phyloP scores from a whole-genome alignment of 2,329 filamentous ascomycete genomes.

The Septoria linicola region DNA sequence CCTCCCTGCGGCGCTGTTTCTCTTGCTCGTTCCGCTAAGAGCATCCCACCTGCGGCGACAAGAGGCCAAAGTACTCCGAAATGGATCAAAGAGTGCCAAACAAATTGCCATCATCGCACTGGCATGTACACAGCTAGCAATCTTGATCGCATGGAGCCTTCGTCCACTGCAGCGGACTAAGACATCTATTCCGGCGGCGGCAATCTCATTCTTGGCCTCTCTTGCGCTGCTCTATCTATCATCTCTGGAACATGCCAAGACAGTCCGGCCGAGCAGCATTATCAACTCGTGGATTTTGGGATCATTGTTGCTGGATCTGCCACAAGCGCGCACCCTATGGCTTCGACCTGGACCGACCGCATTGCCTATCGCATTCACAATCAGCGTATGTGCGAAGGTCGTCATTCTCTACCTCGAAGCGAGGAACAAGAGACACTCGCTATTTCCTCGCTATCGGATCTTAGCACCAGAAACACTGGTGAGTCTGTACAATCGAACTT shows the following conservation, averaged over 20 bases:
- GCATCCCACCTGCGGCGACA: slow-evolving; percentile 21
- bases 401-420: slow-evolving; percentile 27
- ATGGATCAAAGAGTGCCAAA: slow-evolving; percentile 17
- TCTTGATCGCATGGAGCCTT: slow-evolving; percentile 22
- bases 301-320: slow-evolving; percentile 24
- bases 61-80: slow-evolving; percentile 22
- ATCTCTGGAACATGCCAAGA: slow-evolving; percentile 22
- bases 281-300: slow-evolving; percentile 26
- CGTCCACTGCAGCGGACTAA: slow-evolving; percentile 18
- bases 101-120: slow-evolving; percentile 19
- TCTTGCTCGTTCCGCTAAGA: slow-evolving; percentile 22
- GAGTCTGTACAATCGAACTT: slow-evolving; percentile 31
- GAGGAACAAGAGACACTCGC: slow-evolving; percentile 21
- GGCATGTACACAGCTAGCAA: slow-evolving; percentile 20
- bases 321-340: slow-evolving; percentile 28
- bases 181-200: slow-evolving; percentile 23
- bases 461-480: slow-evolving; percentile 26
- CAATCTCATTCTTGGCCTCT: slow-evolving; percentile 22
- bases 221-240: slow-evolving; percentile 25
- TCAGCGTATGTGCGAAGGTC: slow-evolving; percentile 21
- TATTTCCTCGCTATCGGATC: slow-evolving; percentile 20
- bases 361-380: slow-evolving; percentile 20
- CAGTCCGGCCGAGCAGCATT: slow-evolving; percentile 22
- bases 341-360: slow-evolving; percentile 18
- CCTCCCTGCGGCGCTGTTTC: slow-evolving; percentile 23